Percentiles rank a stretch among this genome's conserved stretches.
Conservation (phyloP, 2,329 filamentous ascomycete species). For the Penicillium sp. region DNA sequence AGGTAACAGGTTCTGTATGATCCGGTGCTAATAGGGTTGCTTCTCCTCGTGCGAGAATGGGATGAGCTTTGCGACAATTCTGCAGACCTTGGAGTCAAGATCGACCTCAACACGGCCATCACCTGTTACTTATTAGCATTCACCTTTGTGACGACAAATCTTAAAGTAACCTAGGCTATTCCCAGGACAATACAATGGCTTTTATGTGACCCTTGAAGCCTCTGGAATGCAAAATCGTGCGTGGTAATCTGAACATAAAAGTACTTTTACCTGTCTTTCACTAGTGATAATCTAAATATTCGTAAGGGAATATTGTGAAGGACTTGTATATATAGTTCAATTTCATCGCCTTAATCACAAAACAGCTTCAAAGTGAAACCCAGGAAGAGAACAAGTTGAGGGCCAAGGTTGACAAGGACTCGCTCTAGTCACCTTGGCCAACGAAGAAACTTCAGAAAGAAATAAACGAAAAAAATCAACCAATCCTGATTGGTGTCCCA, state of each 20-base stretch:
- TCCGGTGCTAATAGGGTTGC: background rate
- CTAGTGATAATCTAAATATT: too few species aligned
- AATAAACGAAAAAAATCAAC: background rate
- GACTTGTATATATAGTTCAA: background rate
- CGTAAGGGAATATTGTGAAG: too few species aligned
- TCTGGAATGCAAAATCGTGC: too few species aligned
- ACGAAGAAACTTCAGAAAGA: background rate
- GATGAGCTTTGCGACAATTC: background rate
- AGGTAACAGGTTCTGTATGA: background rate
- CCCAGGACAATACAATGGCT: too few species aligned
- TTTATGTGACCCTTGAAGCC: too few species aligned
- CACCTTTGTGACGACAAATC: background rate
- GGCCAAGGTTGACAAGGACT: background rate
- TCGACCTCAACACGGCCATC: constrained; percentile 1
- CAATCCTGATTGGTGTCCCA: constrained; percentile 4
- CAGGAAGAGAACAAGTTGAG: background rate
- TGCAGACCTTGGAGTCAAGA: constrained; percentile 7
- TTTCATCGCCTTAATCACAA: background rate
- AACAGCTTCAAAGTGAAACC: background rate
- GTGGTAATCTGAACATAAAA: too few species aligned
- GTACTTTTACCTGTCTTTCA: too few species aligned
- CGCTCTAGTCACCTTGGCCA: background rate
- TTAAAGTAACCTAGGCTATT: too few species aligned
- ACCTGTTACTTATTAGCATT: background rate
- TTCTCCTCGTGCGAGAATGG: background rate